These are phyloP conservation scores for Pyrrhoderma noxium DNA, from an alignment of 1,284 basidiomycete species.

Conservation along the genomic window DNA sequence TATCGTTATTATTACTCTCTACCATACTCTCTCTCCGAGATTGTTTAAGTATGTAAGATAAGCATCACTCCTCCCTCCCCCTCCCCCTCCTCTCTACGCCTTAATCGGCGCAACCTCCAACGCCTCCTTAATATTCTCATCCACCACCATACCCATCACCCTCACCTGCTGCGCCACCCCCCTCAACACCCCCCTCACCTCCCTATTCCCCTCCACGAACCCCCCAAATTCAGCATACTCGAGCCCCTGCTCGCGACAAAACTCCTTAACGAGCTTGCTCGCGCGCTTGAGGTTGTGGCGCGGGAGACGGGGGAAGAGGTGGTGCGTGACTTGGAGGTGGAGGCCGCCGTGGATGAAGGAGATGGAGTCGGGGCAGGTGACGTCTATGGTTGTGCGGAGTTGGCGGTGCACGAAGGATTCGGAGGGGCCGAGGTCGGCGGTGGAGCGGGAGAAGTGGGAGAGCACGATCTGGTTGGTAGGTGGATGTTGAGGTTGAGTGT, in stretches of 20 bases:
- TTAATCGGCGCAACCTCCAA: conserved; percentile 25
- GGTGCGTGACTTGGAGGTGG: conserved; percentile 95
- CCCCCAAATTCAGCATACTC: conserved; percentile 84
- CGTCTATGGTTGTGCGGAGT: conserved; percentile 93
- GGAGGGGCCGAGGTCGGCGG: conserved; percentile 80
- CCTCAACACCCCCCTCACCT: conserved; percentile 70
- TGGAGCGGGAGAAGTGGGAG: conserved; percentile 96
- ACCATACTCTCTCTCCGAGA: conserved; percentile 25
- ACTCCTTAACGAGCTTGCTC: conserved; percentile 77
- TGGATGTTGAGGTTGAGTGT: background rate
- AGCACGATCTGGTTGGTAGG: conserved; percentile 73
- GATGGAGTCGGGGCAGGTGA: conserved; percentile 77
- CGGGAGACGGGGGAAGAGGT: conserved; percentile 92
- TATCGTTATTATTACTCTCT: no score
- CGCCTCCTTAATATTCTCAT: conserved; percentile 52
- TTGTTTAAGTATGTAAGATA: conserved; percentile 26
- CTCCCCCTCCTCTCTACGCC: no score
- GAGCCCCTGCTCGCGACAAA: conserved; percentile 76
- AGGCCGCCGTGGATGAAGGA: conserved; percentile 90
- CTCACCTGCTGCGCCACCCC: conserved; percentile 79
- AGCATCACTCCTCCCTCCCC: no score
- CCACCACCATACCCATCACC: conserved; percentile 69
- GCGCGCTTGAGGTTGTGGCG: conserved; percentile 87
- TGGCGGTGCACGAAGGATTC: conserved; percentile 94
- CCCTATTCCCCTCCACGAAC: conserved; percentile 77